These are phyloP conservation scores for Neurospora africana DNA, from an alignment of 495 filamentous ascomycete genomes.

Conservation along the genomic window DNA sequence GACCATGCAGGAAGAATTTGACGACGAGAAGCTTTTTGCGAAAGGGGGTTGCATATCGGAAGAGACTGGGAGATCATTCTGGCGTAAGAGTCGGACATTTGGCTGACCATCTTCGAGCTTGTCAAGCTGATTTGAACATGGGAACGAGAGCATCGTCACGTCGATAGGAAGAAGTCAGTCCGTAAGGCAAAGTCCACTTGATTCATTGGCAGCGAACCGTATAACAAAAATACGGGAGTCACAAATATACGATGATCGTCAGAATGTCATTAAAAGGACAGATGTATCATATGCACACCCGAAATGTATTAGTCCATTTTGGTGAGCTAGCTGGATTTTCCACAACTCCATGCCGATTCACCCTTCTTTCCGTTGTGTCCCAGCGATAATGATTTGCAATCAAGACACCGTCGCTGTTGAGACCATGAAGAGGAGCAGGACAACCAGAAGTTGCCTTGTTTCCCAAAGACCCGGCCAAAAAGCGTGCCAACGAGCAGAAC, in stretches of 20 bases:
- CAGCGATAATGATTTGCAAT: not conserved
- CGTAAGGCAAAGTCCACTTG: not conserved
- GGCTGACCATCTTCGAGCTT: no score
- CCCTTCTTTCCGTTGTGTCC: not conserved
- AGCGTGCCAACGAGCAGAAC: conserved; percentile 9
- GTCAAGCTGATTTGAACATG: not conserved
- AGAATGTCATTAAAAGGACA: not conserved
- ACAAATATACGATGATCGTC: not conserved
- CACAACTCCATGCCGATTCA: not conserved
- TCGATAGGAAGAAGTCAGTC: not conserved
- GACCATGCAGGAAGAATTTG: no score
- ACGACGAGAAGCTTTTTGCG: no score
- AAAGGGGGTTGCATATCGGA: no score
- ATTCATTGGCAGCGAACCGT: not conserved
- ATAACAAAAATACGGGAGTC: not conserved
- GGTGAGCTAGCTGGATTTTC: not conserved
- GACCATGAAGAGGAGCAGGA: not conserved
- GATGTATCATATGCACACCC: not conserved
- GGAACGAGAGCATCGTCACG: not conserved
- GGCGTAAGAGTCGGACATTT: no score
- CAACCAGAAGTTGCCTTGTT: not conserved
- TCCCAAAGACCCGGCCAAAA: not conserved
- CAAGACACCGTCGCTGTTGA: not conserved
- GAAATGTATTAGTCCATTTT: not conserved
- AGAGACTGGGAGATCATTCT: no score